phyloP scores from a whole-genome alignment of 208 protist genomes.

The Herpetomonas tarakana region DNA sequence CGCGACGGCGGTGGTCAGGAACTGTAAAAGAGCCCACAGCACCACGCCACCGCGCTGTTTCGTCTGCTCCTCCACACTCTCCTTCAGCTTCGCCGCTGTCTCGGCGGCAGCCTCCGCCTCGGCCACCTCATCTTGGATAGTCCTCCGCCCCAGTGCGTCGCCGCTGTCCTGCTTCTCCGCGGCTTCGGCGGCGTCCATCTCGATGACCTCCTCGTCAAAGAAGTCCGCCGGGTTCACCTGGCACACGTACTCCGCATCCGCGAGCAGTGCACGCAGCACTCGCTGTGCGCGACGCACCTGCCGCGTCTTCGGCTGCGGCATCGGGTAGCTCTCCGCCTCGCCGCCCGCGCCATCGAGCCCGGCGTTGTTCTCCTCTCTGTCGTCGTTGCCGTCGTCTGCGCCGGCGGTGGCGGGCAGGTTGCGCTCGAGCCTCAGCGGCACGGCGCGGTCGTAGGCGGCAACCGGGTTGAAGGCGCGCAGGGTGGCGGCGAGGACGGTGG shows the following conservation, averaged over 20 bases:
- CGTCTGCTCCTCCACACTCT: conserved; percentile 37
- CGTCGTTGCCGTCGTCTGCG: conserved; percentile 10
- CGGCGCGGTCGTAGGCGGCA: conserved; percentile 43
- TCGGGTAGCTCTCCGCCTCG: conserved; percentile 28
- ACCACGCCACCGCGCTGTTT: conserved; percentile 55
- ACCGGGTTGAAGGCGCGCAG: conserved; percentile 81
- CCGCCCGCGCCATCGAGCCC: conserved; percentile 11
- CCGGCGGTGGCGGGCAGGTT: conserved; percentile 13
- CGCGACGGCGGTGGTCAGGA: conserved; percentile 45
- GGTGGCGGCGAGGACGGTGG: conserved; percentile 60
- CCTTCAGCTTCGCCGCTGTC: conserved; percentile 10
- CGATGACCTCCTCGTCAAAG: conserved; percentile 45
- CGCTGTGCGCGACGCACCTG: conserved; percentile 69
- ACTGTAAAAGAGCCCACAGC: conserved; percentile 61
- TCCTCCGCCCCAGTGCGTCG: not conserved
- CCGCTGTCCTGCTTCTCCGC: conserved; percentile 1
- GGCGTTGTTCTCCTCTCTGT: conserved; percentile 11
- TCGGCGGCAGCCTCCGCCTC: conserved; percentile 4
- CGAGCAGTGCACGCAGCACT: conserved; percentile 56
- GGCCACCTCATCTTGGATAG: not conserved
- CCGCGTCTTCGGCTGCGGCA: conserved; percentile 56
- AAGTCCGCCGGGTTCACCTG: conserved; percentile 47
- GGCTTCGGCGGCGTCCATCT: conserved; percentile 24
- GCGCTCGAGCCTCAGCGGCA: conserved; percentile 45
- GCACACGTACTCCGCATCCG: conserved; percentile 66